Evolutionary conservation across 768 basidiomycete species (phyloP).

Genomic region (Pleurotus djamor): DNA sequence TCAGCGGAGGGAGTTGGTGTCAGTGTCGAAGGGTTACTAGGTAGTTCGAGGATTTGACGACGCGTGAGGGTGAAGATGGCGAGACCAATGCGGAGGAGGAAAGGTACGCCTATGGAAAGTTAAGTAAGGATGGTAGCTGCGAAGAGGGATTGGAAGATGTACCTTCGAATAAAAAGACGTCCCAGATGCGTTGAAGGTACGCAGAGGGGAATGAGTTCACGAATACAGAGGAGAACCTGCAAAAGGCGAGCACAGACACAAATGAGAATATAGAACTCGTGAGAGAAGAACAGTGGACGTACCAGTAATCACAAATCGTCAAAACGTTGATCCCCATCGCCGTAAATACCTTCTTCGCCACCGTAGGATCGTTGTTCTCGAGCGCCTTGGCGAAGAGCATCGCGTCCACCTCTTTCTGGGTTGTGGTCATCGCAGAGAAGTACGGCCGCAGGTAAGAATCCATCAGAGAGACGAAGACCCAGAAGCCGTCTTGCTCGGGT

Average conservation of each 20-base stretch:
- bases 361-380: slow-evolving; percentile 52
- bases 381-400: slow-evolving; percentile 67
- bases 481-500: slow-evolving; percentile 88
- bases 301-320: slow-evolving; percentile 67
- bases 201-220: slow-evolving; percentile 63
- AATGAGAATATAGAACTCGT: not conserved
- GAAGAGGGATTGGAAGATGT: slow-evolving; percentile 8
- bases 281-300: slow-evolving; percentile 9
- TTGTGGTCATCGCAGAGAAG: slow-evolving; percentile 50
- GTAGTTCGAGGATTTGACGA: slow-evolving; percentile 51
- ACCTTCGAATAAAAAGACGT: slow-evolving; percentile 83
- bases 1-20: slow-evolving; percentile 46
- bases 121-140: not conserved
- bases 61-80: slow-evolving; percentile 62
- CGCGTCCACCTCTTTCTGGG: slow-evolving; percentile 77
- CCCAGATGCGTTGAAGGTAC: slow-evolving; percentile 76
- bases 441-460: slow-evolving; percentile 79
- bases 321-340: slow-evolving; percentile 60
- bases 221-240: slow-evolving; percentile 74
- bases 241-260: not conserved
- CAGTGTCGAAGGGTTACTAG: slow-evolving; percentile 45
- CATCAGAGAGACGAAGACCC: slow-evolving; percentile 89
- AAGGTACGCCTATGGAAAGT: slow-evolving; percentile 55
- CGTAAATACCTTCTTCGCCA: slow-evolving; percentile 68
- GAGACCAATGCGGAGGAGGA: slow-evolving; percentile 73